Evolutionary conservation across 106 monocot species (phyloP).

Genomic region (Dendrobium chrysotoxum): DNA sequence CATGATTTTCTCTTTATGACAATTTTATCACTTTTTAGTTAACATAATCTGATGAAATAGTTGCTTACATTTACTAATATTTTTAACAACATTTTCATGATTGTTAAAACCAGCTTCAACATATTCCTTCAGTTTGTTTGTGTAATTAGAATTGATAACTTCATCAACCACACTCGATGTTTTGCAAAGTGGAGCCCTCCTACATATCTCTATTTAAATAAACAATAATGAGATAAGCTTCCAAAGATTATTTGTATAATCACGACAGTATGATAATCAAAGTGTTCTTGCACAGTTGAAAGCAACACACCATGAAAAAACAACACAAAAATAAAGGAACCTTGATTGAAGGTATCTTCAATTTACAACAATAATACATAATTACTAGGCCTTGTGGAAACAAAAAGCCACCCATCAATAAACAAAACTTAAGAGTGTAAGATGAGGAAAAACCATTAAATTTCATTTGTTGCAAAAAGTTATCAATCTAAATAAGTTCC

Average conservation of each 20-base stretch:
- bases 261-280: not conserved
- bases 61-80: constrained; percentile 46
- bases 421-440: too few species aligned
- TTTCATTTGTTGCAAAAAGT: too few species aligned
- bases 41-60: not conserved
- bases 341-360: too few species aligned
- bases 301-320: not conserved
- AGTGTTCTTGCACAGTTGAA: too few species aligned
- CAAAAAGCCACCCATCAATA: too few species aligned
- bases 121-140: constrained; percentile 50
- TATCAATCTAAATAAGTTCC: too few species aligned
- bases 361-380: too few species aligned
- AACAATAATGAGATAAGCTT: not conserved
- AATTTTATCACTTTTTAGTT: not conserved
- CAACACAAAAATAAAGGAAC: not conserved
- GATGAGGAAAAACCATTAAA: too few species aligned
- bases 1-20: not conserved
- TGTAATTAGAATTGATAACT: constrained; percentile 39
- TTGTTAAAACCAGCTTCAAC: constrained; percentile 45
- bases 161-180: constrained; percentile 20
- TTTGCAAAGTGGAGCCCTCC: constrained; percentile 32
- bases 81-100: constrained; percentile 24
- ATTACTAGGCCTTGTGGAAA: too few species aligned
- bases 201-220: constrained; percentile 30
- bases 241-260: not conserved